phyloP scores from a whole-genome alignment of 2,329 filamentous ascomycete genomes.

The Alternaria longipes region DNA sequence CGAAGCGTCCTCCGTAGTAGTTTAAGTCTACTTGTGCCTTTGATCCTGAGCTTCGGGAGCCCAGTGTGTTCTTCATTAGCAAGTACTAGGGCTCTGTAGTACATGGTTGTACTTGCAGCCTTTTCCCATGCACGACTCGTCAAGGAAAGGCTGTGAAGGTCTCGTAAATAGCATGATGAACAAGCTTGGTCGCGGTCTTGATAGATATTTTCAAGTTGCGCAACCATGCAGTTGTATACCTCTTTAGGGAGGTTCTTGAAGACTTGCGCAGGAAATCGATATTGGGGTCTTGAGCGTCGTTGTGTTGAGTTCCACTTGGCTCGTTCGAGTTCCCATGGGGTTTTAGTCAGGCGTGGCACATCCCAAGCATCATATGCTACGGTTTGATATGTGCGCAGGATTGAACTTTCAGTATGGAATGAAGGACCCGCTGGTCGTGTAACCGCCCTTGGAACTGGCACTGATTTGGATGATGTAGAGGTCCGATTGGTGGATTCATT shows the following conservation, averaged over 20 bases:
- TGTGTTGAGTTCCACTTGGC: conserved; percentile 44
- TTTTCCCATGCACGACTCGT: conserved; percentile 66
- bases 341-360: conserved; percentile 41
- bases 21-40: conserved; percentile 62
- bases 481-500: conserved; percentile 4
- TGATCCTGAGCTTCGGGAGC: conserved; percentile 54
- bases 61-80: conserved; percentile 52
- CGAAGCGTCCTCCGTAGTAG: conserved; percentile 64
- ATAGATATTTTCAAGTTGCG: conserved; percentile 60
- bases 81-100: conserved; percentile 60
- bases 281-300: conserved; percentile 30
- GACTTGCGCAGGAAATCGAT: conserved; percentile 38
- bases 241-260: conserved; percentile 62
- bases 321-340: conserved; percentile 53
- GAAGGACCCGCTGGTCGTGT: conserved; percentile 3
- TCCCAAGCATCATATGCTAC: conserved; percentile 14
- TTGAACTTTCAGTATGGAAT: conserved; percentile 2
- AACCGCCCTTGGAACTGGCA: conserved; percentile 4
- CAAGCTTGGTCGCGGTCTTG: conserved; percentile 52
- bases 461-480: conserved; percentile 13
- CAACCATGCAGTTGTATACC: conserved; percentile 64
- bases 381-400: neutral
- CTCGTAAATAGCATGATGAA: conserved; percentile 63
- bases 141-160: conserved; percentile 63
- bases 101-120: conserved; percentile 61